Percentiles rank a stretch among this genome's conserved stretches.
phyloP scores from a whole-genome alignment of 805 yeast species.

The Kregervanrija pseudodelftensis region DNA sequence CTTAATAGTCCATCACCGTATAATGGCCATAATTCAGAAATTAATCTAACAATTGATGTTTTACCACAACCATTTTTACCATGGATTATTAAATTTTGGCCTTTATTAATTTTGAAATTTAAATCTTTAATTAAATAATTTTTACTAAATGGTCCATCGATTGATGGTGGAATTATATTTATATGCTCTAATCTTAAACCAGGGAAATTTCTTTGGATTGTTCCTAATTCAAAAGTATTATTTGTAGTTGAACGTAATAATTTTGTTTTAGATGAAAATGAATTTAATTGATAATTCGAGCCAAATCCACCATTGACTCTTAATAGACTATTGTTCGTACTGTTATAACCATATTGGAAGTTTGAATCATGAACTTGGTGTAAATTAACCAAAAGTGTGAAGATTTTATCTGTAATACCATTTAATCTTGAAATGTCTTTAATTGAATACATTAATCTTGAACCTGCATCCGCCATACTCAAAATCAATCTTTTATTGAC shows the following conservation, averaged over 20 bases:
- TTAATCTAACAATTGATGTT: slow-evolving; percentile 72
- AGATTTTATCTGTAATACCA: slow-evolving; percentile 84
- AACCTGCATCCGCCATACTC: slow-evolving; percentile 91
- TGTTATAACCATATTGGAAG: slow-evolving; percentile 38
- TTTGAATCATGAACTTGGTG: slow-evolving; percentile 73
- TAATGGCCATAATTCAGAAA: slow-evolving; percentile 90
- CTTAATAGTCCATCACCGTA: slow-evolving; percentile 70
- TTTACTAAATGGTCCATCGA: slow-evolving; percentile 50
- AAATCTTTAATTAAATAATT: slow-evolving; percentile 50
- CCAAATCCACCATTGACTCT: slow-evolving; percentile 24
- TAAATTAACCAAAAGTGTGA: slow-evolving; percentile 62
- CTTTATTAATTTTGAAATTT: slow-evolving; percentile 51
- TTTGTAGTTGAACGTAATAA: slow-evolving; percentile 8
- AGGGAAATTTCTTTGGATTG: slow-evolving; percentile 65
- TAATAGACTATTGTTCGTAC: slow-evolving; percentile 5
- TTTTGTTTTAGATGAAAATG: slow-evolving; percentile 25
- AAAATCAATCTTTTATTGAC: slow-evolving; percentile 87
- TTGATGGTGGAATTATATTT: slow-evolving; percentile 73
- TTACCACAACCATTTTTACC: slow-evolving; percentile 92
- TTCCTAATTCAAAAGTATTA: slow-evolving; percentile 38
- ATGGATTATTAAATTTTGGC: slow-evolving; percentile 67
- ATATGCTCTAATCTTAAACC: slow-evolving; percentile 81
- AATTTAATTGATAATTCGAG: slow-evolving; percentile 21
- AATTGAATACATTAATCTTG: slow-evolving; percentile 88
- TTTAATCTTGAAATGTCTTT: slow-evolving; percentile 88